These are phyloP conservation scores for Cladosporium sp. DNA, from an alignment of 2,329 filamentous ascomycete genomes.

Conservation along the genomic window DNA sequence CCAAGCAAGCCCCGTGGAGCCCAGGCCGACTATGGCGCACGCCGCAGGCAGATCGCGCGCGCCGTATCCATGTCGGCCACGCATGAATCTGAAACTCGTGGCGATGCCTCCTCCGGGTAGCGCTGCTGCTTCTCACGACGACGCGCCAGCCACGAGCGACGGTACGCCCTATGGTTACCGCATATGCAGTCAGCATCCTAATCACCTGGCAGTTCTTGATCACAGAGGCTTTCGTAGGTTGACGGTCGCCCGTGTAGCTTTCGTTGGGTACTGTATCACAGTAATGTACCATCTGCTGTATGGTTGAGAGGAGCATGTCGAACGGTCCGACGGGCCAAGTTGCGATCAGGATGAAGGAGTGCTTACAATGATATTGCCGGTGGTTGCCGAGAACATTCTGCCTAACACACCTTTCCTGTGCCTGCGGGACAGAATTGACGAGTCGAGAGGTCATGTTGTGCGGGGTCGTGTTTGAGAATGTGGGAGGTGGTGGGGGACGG, in stretches of 20 bases:
- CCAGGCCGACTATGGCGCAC: background rate
- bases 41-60: background rate
- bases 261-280: background rate
- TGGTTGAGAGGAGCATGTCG: background rate
- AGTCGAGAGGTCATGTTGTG: background rate
- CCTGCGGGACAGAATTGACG: background rate
- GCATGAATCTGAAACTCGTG: slow-evolving; percentile 13
- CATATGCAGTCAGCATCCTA: slow-evolving; percentile 16
- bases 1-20: background rate
- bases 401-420: background rate
- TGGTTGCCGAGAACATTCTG: background rate
- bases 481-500: slow-evolving; percentile 1
- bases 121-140: background rate
- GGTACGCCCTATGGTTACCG: background rate
- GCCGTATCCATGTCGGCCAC: background rate
- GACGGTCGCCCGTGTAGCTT: background rate
- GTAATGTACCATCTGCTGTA: background rate
- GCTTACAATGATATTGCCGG: background rate
- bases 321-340: slow-evolving; percentile 1
- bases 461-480: background rate
- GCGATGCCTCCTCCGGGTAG: slow-evolving; percentile 1
- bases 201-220: slow-evolving; percentile 1
- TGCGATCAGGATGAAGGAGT: background rate
- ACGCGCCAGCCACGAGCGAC: background rate
- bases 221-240: background rate